Evolutionary conservation across 345 rosid genomes (phyloP).

Genomic region (Corchorus olitorius): DNA sequence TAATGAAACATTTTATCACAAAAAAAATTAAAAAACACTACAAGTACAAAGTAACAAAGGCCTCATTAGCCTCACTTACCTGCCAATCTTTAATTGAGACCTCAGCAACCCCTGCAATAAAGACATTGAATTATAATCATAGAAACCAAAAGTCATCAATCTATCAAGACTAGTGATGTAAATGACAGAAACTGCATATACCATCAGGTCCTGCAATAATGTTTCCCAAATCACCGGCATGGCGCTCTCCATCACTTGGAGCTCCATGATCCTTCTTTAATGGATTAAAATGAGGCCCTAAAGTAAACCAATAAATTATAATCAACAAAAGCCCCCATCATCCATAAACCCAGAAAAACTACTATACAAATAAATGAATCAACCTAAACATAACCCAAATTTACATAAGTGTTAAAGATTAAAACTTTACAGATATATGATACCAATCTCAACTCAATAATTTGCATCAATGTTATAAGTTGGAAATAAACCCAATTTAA

Average conservation of each 20-base stretch:
- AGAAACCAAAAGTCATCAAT: not conserved
- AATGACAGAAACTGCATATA: slow-evolving; percentile 27
- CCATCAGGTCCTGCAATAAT: slow-evolving; percentile 77
- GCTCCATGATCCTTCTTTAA: slow-evolving; percentile 76
- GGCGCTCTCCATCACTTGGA: slow-evolving; percentile 71
- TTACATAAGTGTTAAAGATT: too few relatives aligned
- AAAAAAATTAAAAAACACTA: not conserved
- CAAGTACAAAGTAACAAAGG: not conserved
- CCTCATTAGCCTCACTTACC: slow-evolving; percentile 34
- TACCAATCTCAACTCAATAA: not conserved
- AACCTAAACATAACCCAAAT: too few relatives aligned
- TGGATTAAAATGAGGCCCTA: slow-evolving; percentile 98
- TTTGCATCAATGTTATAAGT: too few relatives aligned
- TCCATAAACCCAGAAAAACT: not conserved
- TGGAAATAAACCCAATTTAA: not conserved
- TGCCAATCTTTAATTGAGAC: slow-evolving; percentile 65
- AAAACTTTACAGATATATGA: too few relatives aligned
- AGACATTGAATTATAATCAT: slow-evolving; percentile 18
- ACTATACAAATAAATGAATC: too few relatives aligned
- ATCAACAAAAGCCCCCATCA: not conserved
- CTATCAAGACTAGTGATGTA: not conserved
- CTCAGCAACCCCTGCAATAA: slow-evolving; percentile 80
- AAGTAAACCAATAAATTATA: not conserved
- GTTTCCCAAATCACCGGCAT: slow-evolving; percentile 97
- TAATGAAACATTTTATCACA: not conserved